Percentiles rank a stretch among this genome's conserved stretches.
These are phyloP conservation scores for Cordyceps pruinosa DNA, from an alignment of 2,329 filamentous ascomycete genomes.

Conservation along the genomic window DNA sequence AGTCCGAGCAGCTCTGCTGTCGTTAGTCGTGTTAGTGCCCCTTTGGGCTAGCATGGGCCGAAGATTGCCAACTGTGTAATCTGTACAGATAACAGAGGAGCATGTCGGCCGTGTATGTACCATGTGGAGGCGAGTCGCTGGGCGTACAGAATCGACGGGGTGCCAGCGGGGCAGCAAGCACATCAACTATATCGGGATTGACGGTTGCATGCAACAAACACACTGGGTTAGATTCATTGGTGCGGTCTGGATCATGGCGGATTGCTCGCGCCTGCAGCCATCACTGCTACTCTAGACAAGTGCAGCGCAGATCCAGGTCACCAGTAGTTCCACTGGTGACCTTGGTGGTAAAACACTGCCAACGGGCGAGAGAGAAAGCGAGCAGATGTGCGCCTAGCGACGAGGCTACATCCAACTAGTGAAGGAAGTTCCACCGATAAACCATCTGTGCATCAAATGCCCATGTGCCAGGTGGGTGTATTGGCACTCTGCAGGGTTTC, in stretches of 20 bases:
- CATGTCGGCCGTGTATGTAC: too few relatives aligned
- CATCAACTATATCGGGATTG: conserved; percentile 10
- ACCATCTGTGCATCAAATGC: not conserved
- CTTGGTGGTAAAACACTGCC: conserved; percentile 7
- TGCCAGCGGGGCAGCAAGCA: not conserved
- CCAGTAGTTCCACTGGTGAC: too few relatives aligned
- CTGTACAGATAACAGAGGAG: not conserved
- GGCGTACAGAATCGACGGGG: conserved; percentile 2
- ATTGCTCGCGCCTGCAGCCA: not conserved
- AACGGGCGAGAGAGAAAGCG: not conserved
- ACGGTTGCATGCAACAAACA: not conserved
- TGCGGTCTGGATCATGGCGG: conserved; percentile 3
- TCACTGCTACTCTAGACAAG: not conserved
- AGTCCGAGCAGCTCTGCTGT: not conserved
- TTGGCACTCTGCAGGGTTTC: not conserved
- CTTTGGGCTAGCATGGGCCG: conserved; percentile 10
- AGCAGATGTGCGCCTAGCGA: not conserved
- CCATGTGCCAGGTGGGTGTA: not conserved
- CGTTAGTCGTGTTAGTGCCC: conserved; percentile 9
- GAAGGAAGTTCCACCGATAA: not conserved
- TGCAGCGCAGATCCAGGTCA: conserved; percentile 7
- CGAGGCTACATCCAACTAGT: conserved; percentile 3
- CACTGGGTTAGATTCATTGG: not conserved
- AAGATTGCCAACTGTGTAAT: not conserved
- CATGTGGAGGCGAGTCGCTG: not conserved